Conservation (phyloP, 129 eudicot genomes). For the Heracleum sosnowskyi region DNA sequence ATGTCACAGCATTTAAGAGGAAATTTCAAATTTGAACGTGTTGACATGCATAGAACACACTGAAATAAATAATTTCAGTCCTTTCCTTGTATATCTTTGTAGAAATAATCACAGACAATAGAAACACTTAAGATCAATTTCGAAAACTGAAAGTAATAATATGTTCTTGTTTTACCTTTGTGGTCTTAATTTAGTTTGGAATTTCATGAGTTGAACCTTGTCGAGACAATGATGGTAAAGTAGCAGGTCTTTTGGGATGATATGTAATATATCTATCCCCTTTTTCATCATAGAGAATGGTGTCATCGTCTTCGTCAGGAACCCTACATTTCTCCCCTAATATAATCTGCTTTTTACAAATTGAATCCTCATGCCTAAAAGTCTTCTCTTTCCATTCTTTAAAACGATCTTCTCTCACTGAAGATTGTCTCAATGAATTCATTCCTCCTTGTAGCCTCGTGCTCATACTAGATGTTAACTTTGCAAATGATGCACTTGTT, state of each 20-base stretch:
- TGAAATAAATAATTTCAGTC: too few species aligned
- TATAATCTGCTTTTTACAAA: conserved; percentile 68
- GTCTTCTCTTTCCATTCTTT: conserved; percentile 15
- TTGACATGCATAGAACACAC: neutral
- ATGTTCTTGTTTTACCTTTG: neutral
- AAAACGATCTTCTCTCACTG: conserved; percentile 17
- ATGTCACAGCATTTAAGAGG: neutral
- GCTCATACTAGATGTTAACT: conserved; percentile 58
- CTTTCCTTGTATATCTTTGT: too few species aligned
- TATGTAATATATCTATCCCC: conserved; percentile 22
- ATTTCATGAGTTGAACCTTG: conserved; percentile 9
- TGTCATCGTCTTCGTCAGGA: conserved; percentile 37
- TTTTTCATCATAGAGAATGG: conserved; percentile 25
- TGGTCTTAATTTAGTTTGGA: conserved; percentile 1
- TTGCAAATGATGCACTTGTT: conserved; percentile 20
- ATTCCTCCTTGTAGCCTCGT: conserved; percentile 30
- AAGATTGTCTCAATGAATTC: conserved; percentile 20
- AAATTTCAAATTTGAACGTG: neutral
- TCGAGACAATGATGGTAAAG: conserved; percentile 18
- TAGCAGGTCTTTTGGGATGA: conserved; percentile 15
- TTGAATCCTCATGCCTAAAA: conserved; percentile 48
- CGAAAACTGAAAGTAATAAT: too few species aligned
- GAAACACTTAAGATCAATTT: neutral
- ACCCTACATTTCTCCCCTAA: conserved; percentile 54
- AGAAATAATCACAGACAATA: neutral